phyloP scores from a whole-genome alignment of 306 rosid genomes.

The Cyclanthera cordifolia region DNA sequence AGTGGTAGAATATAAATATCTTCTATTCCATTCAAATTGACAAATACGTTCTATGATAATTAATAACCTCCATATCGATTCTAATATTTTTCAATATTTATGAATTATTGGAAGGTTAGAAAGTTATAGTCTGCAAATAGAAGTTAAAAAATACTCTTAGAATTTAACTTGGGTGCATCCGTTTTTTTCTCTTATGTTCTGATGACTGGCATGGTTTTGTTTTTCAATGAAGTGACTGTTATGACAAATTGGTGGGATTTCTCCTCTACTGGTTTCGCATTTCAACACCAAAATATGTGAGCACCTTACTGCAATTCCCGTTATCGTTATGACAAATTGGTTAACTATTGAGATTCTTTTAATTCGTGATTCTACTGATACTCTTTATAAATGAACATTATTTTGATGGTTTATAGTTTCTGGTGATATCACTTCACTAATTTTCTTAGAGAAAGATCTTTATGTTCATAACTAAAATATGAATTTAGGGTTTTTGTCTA shows the following conservation, averaged over 20 bases:
- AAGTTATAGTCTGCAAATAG: neutral
- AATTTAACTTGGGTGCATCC: neutral
- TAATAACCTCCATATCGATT: neutral
- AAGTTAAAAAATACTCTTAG: neutral
- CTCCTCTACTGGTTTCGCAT: constrained; percentile 85
- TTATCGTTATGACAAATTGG: neutral
- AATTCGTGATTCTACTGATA: neutral
- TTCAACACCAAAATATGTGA: constrained; percentile 47
- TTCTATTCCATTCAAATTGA: no score
- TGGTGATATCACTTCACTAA: neutral
- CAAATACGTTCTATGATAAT: neutral
- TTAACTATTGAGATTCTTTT: neutral
- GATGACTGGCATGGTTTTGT: neutral
- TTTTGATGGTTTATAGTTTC: neutral
- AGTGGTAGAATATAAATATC: no score
- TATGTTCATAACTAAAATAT: neutral
- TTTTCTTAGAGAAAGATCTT: neutral
- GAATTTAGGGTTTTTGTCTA: neutral
- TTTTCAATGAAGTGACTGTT: constrained; percentile 54
- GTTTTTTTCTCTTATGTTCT: neutral
- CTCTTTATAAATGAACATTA: neutral
- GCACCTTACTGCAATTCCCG: constrained; percentile 8
- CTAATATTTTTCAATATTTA: neutral
- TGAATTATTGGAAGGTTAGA: neutral
- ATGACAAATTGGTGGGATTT: constrained; percentile 63